Evolutionary conservation across 345 rosid genomes (phyloP).

Genomic region (Syzygium aqueum): DNA sequence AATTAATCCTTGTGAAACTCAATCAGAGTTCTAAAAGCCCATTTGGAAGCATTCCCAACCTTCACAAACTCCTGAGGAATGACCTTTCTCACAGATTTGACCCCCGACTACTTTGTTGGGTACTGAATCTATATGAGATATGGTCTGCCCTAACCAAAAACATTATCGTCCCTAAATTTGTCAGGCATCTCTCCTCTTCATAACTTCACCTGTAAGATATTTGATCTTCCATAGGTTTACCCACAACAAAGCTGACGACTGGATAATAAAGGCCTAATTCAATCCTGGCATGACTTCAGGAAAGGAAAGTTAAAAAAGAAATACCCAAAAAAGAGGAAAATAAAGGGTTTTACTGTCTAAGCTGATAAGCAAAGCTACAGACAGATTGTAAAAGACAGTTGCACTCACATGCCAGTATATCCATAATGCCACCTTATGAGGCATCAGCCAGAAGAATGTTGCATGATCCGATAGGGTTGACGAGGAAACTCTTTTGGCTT

Average conservation of each 20-base stretch:
- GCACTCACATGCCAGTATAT: constrained; percentile 94
- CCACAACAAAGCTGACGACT: not conserved
- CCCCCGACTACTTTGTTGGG: not conserved
- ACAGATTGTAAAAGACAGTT: not conserved
- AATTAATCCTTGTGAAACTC: not conserved
- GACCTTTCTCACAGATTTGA: not conserved
- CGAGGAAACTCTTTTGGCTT: constrained; percentile 37
- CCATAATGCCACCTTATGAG: constrained; percentile 91
- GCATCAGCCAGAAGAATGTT: constrained; percentile 94
- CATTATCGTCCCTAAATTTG: not conserved
- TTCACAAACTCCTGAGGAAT: not conserved
- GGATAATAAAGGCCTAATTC: not conserved
- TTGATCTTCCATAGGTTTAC: not conserved
- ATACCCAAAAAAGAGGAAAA: not conserved
- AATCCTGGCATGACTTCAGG: not conserved
- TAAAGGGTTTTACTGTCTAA: not conserved
- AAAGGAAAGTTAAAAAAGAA: not conserved
- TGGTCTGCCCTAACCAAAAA: not conserved
- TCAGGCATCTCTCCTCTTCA: not conserved
- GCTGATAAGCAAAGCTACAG: not conserved
- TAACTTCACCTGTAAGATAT: not conserved
- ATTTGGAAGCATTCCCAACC: not conserved
- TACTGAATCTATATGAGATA: not conserved
- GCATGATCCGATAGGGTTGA: constrained; percentile 27
- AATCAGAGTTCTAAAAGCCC: not conserved